Evolutionary conservation across 495 filamentous ascomycete species (phyloP).

Genomic region (Aspergillus egyptiacus): DNA sequence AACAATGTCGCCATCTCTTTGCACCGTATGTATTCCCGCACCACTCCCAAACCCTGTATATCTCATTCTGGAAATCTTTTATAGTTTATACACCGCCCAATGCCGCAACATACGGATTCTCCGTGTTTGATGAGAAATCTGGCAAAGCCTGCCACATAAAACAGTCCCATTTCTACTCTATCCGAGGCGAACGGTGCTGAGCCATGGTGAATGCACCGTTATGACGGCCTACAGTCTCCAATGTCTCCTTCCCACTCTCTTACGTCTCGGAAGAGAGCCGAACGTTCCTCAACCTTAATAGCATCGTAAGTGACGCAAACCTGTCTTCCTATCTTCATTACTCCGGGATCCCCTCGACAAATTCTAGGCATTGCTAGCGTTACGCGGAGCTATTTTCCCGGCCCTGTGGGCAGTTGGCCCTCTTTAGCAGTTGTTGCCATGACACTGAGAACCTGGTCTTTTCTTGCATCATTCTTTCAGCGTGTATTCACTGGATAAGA

Average conservation of each 20-base stretch:
- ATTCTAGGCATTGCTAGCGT: too few relatives aligned
- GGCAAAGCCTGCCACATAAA: conserved; percentile 65
- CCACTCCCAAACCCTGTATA: background rate
- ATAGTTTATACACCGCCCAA: conserved; percentile 88
- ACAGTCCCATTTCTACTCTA: conserved; percentile 56
- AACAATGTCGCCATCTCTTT: conserved; percentile 75
- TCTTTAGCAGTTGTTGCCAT: background rate
- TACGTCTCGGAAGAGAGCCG: background rate
- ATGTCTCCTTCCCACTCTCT: background rate
- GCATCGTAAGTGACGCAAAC: background rate
- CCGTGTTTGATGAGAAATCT: conserved; percentile 65
- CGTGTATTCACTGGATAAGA: background rate
- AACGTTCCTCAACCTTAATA: background rate
- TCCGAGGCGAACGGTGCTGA: conserved; percentile 21
- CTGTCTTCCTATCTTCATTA: background rate
- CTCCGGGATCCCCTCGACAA: too few relatives aligned
- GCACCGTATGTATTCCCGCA: conserved; percentile 57
- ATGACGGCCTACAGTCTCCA: background rate
- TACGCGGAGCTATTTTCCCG: too few relatives aligned
- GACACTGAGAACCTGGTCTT: background rate
- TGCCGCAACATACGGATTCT: conserved; percentile 66
- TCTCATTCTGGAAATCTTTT: conserved; percentile 3
- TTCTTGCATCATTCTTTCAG: background rate
- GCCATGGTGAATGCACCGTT: background rate
- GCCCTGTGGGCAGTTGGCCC: too few relatives aligned